Evolutionary conservation across 73 alveolate species (phyloP), one percentile per base, ranked within the genome.

Genomic region (Paramecium biaurelia): DNA sequence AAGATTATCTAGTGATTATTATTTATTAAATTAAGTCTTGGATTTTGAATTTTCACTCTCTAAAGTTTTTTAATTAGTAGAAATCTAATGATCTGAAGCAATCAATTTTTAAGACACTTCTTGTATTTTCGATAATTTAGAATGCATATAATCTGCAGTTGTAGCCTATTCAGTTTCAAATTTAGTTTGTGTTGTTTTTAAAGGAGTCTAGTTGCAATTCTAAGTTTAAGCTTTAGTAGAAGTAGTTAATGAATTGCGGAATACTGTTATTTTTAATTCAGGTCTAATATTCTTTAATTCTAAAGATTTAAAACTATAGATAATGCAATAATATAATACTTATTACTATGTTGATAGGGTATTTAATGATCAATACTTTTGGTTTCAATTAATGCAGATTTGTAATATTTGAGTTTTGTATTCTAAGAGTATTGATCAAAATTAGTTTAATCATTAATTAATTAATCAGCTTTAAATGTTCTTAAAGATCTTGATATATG

Each of bases 301-400:
- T 1, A 42, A 5, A 11, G 63, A 30, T 79, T 79, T 21, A 76
- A 38, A 76, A n/a, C 89, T 76, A 41, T 41, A 2, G 37, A 5
- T 0, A 24, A 24, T 26, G 1, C 18, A 26, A 11, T 70, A 26
- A 28, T 12, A 59, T 76, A 15, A 42, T 76, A 76, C 89, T 76
- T 76, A 76, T 76, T 76, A 57, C 89, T 76, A 42, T 76, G 89
- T 37, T 41, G 15, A 76, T 76, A 28, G 15, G 89, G 89, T 32
- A 28, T 18, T n/a, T 0, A 15, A 42, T 76, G 89, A 76, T 76
- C 89, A 20, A 76, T 30, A 76, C 89, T 76, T 41, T 76, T 76
- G 4, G 89, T 76, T 37, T 18, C 24, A 37, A 76, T 41, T 20
- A 76, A 42, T 9, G 89, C 70, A 20, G 38, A 38, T 76, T 76